Conservation (phyloP, 2,329 filamentous ascomycete species). For the Epichloe sylvatica region DNA sequence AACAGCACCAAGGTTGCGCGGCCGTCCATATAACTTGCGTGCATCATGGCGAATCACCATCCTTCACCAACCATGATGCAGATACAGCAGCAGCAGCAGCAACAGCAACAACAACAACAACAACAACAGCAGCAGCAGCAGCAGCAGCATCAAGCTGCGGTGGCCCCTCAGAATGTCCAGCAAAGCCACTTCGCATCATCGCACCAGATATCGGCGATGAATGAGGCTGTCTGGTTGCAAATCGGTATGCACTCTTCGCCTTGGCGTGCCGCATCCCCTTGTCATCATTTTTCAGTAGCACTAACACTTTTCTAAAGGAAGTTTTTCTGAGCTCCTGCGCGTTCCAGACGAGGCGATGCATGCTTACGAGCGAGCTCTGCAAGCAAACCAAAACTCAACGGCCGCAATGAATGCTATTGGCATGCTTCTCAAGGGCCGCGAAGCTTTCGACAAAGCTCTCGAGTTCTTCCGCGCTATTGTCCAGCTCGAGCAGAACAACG, state of each 20-base stretch:
- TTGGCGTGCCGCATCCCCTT: background rate
- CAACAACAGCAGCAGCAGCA: conserved; percentile 32
- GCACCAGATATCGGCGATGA: conserved; percentile 63
- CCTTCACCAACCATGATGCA: conserved; percentile 69
- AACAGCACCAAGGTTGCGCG: background rate
- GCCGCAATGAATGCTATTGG: conserved; percentile 90
- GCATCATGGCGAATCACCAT: conserved; percentile 61
- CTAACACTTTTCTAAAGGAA: conserved; percentile 39
- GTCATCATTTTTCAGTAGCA: background rate
- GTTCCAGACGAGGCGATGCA: conserved; percentile 78
- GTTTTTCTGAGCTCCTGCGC: conserved; percentile 73
- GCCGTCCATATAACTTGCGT: conserved; percentile 1
- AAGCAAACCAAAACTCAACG: conserved; percentile 77
- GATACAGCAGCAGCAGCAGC: conserved; percentile 27
- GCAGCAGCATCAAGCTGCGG: conserved; percentile 43
- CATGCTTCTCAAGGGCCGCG: conserved; percentile 76
- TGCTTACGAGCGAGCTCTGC: conserved; percentile 80
- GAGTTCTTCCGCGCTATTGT: conserved; percentile 86
- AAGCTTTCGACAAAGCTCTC: conserved; percentile 86
- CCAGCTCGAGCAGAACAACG: conserved; percentile 77
- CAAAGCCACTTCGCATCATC: conserved; percentile 48
- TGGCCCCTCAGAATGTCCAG: conserved; percentile 41
- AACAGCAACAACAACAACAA: conserved; percentile 33
- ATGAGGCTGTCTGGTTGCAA: conserved; percentile 83
- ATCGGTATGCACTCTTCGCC: conserved; percentile 51